Evolutionary conservation across 192 early-diverging fungal genomes (phyloP), one percentile per base, ranked within the genome.

Genomic region (Umbelopsis vinacea): DNA sequence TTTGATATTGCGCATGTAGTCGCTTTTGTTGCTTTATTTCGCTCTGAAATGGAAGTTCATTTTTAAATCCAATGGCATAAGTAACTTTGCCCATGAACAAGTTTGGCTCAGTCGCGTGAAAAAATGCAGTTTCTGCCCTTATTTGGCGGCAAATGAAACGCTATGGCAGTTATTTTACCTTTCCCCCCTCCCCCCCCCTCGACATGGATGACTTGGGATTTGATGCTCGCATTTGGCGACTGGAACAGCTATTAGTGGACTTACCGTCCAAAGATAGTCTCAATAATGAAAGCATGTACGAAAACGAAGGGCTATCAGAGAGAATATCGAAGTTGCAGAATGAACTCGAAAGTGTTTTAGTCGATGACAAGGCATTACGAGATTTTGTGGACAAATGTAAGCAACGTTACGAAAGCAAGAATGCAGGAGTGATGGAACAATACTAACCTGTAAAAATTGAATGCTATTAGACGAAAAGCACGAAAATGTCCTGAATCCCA

Each of bases 321-420:
- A 69, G 75, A 40, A 47, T 74, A 0, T 57, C 69, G 23, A 66
- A 68, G 17, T 29, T 82, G 23, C 45, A 74, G 53, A 79, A 74
- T 29, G 72, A 76, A 46, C 63, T 82, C 6, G 33, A 82, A 1
- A 50, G 46, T 23, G 45, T 67, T 74, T 26, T 82, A 70, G 26
- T 70, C 66, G 37, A 71, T 40, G 73, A 80, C 50, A 82, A 72
- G 23, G 47, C 66, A 17, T 69, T 82, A n/a, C 70, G 76, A 52
- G 52, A 70, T 8, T 82, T 79, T 69, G 35, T 75, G 10, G 72
- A 79, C 24, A 76, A 74, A 74, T 82, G 81, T 82, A 77, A 74
- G 67, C 26, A 63, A n/a, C 21, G 6, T 68, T 52, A 17, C 5
- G 24, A 23, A 43, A 19, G 8, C 8, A 46, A 70, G 7, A 29